Evolutionary conservation across 2,329 filamentous ascomycete species (phyloP), one percentile per base, ranked within the genome.

Genomic region (Epichloe festucae): DNA sequence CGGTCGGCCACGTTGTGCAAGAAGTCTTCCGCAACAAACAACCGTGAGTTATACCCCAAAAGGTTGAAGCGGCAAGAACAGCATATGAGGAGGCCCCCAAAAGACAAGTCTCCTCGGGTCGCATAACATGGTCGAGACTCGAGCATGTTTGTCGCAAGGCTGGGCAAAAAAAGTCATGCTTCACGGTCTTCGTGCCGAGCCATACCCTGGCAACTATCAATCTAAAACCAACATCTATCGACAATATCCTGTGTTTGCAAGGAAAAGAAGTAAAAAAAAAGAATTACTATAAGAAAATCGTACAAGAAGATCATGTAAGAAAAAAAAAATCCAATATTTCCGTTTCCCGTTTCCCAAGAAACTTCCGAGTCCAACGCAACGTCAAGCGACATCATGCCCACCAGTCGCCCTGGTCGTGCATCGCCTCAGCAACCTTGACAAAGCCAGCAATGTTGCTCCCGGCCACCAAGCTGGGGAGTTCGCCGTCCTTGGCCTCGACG

Each of bases 391-490:
- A 53, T 53, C 54, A 47, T 11, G 45, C 53, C 78, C 78, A 97
- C 91, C 90, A 97, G 71, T 97, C 91, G 64, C 93, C 93, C 73
- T 96, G 91, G 70, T 95, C 89, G 67, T 85, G 80, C 91, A 97
- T 97, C 64, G 93, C 91, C 62, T 82, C 79, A 49, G 85, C 90
- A 51, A 97, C 91, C 84, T 97, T 98, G 72, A 86, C 85, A 76
- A 96, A 97, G 53, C 93, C 93, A 55, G 93, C 93, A 74, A 98
- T 95, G 75, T 97, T 97, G 76, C 84, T 87, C 62, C 93, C 93
- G 54, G 89, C 89, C 41, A 97, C 89, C 65, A 97, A 76, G 60
- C 83, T 89, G 60, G 93, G 93, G 62, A 93, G 82, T 73, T 91
- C 87, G 62, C 84, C 89, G 67, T 94, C 89, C 59, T 76, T 76